phyloP scores from a whole-genome alignment of 148 eudicot genomes.

The Vaccinium vitisidaea region DNA sequence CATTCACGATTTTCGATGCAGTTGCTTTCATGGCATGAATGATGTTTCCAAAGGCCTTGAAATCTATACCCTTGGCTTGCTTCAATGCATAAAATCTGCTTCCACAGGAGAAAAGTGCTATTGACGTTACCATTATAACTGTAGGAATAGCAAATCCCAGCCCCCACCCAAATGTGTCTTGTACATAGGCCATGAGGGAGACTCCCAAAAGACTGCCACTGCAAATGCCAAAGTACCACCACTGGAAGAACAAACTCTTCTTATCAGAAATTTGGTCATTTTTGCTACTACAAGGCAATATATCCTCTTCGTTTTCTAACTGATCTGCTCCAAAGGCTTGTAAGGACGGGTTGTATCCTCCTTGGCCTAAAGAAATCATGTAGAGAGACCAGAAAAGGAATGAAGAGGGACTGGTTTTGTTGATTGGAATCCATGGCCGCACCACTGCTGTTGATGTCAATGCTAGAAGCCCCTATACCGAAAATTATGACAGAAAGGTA shows the following conservation, averaged over 20 bases:
- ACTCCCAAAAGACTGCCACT: constrained; percentile 80
- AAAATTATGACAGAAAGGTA: background rate
- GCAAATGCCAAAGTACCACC: constrained; percentile 94
- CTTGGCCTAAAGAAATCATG: constrained; percentile 77
- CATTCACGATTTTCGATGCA: constrained; percentile 31
- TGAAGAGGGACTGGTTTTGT: constrained; percentile 37
- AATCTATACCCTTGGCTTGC: constrained; percentile 4
- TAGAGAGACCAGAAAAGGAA: constrained; percentile 68
- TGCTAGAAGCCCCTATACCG: constrained; percentile 69
- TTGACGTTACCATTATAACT: constrained; percentile 52
- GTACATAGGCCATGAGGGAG: constrained; percentile 72
- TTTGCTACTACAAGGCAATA: constrained; percentile 36
- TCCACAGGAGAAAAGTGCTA: constrained; percentile 50
- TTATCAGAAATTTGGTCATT: constrained; percentile 34
- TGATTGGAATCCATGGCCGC: constrained; percentile 40
- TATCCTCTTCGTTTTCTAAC: constrained; percentile 46
- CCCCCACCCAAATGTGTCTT: constrained; percentile 82
- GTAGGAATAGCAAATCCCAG: constrained; percentile 85
- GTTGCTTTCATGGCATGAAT: constrained; percentile 37
- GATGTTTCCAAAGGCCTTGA: constrained; percentile 26
- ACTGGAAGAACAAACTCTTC: constrained; percentile 72
- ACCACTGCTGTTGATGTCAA: constrained; percentile 60
- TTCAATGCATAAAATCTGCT: constrained; percentile 38
- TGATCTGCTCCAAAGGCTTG: constrained; percentile 94
- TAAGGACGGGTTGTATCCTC: constrained; percentile 82